These are phyloP conservation scores for Ceratobasidium sp. DNA, from an alignment of 1,284 basidiomycete species.

Conservation along the genomic window DNA sequence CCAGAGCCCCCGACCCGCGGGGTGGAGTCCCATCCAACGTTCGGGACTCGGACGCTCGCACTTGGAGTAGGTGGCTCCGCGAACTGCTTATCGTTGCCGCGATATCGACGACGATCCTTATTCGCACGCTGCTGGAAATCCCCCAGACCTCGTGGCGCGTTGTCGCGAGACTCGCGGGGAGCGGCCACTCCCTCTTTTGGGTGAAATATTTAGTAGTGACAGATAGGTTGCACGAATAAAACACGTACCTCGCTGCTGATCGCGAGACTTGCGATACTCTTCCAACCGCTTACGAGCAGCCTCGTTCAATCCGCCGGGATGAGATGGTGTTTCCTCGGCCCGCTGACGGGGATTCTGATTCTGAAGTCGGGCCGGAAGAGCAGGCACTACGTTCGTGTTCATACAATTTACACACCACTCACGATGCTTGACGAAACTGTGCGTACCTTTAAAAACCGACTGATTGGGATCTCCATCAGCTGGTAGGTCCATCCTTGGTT, in stretches of 20 bases:
- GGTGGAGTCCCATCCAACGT: constrained; percentile 89
- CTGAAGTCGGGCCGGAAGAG: constrained; percentile 63
- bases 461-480: constrained; percentile 60
- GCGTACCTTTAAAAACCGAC: constrained; percentile 80
- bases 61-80: constrained; percentile 65
- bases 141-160: constrained; percentile 68
- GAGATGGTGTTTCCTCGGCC: constrained; percentile 91
- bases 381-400: constrained; percentile 65
- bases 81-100: constrained; percentile 57
- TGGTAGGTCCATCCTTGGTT: constrained; percentile 61
- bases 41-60: constrained; percentile 80
- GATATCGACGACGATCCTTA: constrained; percentile 58
- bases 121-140: constrained; percentile 72
- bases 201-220: neutral
- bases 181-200: constrained; percentile 67
- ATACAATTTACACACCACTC: neutral
- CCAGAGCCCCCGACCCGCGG: constrained; percentile 65
- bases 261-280: constrained; percentile 71
- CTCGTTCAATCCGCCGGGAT: constrained; percentile 85
- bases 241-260: constrained; percentile 66
- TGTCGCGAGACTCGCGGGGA: constrained; percentile 59
- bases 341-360: constrained; percentile 67
- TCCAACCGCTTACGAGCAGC: constrained; percentile 73
- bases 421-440: neutral
- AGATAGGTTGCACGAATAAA: constrained; percentile 33